Evolutionary conservation across 1,139 yeast species (phyloP).

Genomic region (Saccharomyces hybrid): DNA sequence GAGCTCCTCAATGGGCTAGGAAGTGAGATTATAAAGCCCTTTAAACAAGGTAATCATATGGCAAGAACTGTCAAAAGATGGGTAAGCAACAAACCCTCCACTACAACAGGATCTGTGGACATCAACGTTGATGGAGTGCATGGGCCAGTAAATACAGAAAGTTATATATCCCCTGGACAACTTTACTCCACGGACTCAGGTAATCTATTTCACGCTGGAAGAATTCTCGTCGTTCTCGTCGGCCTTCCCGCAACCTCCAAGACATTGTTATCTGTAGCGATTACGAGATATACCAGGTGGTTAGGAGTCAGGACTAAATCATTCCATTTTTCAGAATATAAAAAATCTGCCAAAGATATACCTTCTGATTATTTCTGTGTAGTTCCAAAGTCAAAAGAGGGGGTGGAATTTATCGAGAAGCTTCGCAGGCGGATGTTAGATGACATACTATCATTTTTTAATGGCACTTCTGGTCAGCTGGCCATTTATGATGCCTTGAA

Average conservation of each 20-base stretch:
- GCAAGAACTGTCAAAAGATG: slow-evolving; percentile 45
- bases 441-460: slow-evolving; percentile 67
- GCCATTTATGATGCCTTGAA: slow-evolving; percentile 96
- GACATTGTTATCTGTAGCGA: slow-evolving; percentile 83
- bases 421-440: slow-evolving; percentile 58
- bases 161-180: slow-evolving; percentile 67
- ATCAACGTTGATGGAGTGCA: slow-evolving; percentile 32
- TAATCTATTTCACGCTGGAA: slow-evolving; percentile 88
- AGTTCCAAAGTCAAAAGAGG: slow-evolving; percentile 47
- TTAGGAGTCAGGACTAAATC: slow-evolving; percentile 88
- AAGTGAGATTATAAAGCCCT: slow-evolving; percentile 12
- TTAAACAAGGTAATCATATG: slow-evolving; percentile 39
- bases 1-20: slow-evolving; percentile 19
- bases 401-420: slow-evolving; percentile 48
- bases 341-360: slow-evolving; percentile 50
- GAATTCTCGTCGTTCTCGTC: slow-evolving; percentile 77
- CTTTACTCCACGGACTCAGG: slow-evolving; percentile 87
- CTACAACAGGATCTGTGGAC: slow-evolving; percentile 8
- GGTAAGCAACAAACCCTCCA: slow-evolving; percentile 25
- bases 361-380: slow-evolving; percentile 69
- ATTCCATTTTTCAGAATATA: slow-evolving; percentile 87
- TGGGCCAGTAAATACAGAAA: slow-evolving; percentile 26
- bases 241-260: slow-evolving; percentile 97
- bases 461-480: slow-evolving; percentile 75
- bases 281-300: slow-evolving; percentile 89